These are phyloP conservation scores for Paramyrothecium roridum DNA, from an alignment of 2,329 filamentous ascomycete species.

Conservation along the genomic window DNA sequence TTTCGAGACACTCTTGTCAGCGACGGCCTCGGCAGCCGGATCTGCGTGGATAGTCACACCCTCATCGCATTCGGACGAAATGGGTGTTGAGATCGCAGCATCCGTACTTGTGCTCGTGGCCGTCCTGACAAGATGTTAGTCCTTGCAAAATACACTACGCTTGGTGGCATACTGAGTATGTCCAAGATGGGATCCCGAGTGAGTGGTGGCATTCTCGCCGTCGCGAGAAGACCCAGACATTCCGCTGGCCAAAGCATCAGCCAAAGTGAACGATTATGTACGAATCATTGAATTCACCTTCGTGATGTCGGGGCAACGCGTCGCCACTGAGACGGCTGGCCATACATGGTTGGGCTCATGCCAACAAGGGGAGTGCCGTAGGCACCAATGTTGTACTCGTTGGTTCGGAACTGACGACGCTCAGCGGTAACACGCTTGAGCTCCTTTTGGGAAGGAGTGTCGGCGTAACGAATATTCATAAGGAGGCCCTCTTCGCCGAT, in stretches of 20 bases:
- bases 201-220: constrained; percentile 20
- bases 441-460: constrained; percentile 94
- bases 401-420: constrained; percentile 90
- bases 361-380: constrained; percentile 62
- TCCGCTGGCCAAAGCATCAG: constrained; percentile 13
- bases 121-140: constrained; percentile 34
- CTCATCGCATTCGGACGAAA: constrained; percentile 49
- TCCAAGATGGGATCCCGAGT: constrained; percentile 27
- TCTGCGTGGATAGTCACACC: constrained; percentile 53
- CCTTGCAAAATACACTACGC: constrained; percentile 16
- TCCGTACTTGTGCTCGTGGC: constrained; percentile 36
- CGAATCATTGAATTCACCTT: constrained; percentile 20
- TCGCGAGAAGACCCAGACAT: constrained; percentile 24
- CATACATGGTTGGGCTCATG: constrained; percentile 38
- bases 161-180: constrained; percentile 31
- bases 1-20: constrained; percentile 41
- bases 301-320: constrained; percentile 25
- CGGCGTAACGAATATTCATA: constrained; percentile 92
- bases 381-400: constrained; percentile 82
- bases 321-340: constrained; percentile 33
- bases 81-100: constrained; percentile 33
- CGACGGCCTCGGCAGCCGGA: constrained; percentile 25
- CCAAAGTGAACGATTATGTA: constrained; percentile 1
- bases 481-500: constrained; percentile 77
- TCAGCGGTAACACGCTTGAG: constrained; percentile 95